Conservation (phyloP, 805 yeast species). For the Wickerhamomyces tratensis region DNA sequence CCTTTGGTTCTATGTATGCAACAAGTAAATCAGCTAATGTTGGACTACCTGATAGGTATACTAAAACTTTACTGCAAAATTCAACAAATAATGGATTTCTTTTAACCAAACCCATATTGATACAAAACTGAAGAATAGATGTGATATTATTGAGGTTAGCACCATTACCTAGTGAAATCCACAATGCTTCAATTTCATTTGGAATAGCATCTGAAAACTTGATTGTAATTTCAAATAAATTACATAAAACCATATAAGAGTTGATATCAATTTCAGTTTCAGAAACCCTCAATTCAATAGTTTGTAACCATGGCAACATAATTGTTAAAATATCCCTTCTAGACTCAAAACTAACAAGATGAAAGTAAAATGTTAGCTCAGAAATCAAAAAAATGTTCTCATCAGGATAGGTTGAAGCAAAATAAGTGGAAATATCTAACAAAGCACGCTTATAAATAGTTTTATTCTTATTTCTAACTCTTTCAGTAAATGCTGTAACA, state of each 20-base stretch:
- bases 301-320: constrained; percentile 87
- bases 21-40: constrained; percentile 53
- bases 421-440: constrained; percentile 64
- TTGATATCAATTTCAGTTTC: constrained; percentile 30
- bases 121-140: constrained; percentile 60
- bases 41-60: constrained; percentile 59
- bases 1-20: constrained; percentile 66
- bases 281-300: constrained; percentile 48
- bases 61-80: constrained; percentile 71
- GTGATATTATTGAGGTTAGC: constrained; percentile 59
- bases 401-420: constrained; percentile 54
- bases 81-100: constrained; percentile 70
- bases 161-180: constrained; percentile 89
- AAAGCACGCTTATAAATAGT: constrained; percentile 84
- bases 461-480: constrained; percentile 64
- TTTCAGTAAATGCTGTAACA: constrained; percentile 52
- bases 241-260: constrained; percentile 63
- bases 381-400: constrained; percentile 57
- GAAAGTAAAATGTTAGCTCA: constrained; percentile 60
- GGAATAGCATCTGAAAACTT: constrained; percentile 65
- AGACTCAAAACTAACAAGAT: constrained; percentile 44
- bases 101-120: constrained; percentile 56
- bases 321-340: constrained; percentile 75
- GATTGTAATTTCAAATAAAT: constrained; percentile 78
- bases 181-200: constrained; percentile 84